A percentile compares a stretch with the other conserved stretches of the same genome.
phyloP scores from a whole-genome alignment of 371 early-diverging fungal genomes.

The Apophysomyces variabilis region DNA sequence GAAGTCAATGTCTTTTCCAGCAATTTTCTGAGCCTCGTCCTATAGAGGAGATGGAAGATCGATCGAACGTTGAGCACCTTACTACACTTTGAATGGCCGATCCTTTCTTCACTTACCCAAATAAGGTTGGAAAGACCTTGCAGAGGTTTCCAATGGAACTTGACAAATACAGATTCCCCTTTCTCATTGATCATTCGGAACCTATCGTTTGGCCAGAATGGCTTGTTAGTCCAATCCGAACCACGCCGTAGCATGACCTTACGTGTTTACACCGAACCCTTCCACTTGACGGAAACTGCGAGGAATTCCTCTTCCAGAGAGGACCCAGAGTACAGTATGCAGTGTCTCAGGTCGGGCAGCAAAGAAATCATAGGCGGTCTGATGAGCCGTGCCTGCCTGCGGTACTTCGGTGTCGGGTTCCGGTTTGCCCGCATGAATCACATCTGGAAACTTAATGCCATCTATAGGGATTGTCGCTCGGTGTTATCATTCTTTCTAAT shows the following conservation, averaged over 20 bases:
- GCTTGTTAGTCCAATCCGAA: too few relatives aligned
- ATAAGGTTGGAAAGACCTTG: conserved; percentile 45
- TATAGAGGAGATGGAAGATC: background rate
- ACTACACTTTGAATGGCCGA: background rate
- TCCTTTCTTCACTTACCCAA: conserved; percentile 30
- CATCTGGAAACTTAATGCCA: conserved; percentile 53
- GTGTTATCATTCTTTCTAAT: background rate
- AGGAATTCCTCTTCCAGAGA: conserved; percentile 55
- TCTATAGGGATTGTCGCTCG: conserved; percentile 15
- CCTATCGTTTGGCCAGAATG: background rate
- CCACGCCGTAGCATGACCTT: background rate
- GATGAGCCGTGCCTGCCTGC: conserved; percentile 55
- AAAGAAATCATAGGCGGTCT: conserved; percentile 58
- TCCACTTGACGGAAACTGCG: conserved; percentile 44
- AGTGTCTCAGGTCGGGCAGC: conserved; percentile 46
- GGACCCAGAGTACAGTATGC: conserved; percentile 50
- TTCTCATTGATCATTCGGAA: conserved; percentile 54
- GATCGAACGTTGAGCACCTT: too few relatives aligned
- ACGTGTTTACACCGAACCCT: conserved; percentile 51
- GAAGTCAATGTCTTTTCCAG: conserved; percentile 57
- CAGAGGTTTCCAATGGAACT: conserved; percentile 59
- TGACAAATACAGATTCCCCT: conserved; percentile 46
- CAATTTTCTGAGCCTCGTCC: conserved; percentile 56
- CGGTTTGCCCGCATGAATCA: conserved; percentile 56
- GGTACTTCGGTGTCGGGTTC: conserved; percentile 54